Conservation (phyloP, 805 yeast genomes). For the Saccharomycopsis schoenii region DNA sequence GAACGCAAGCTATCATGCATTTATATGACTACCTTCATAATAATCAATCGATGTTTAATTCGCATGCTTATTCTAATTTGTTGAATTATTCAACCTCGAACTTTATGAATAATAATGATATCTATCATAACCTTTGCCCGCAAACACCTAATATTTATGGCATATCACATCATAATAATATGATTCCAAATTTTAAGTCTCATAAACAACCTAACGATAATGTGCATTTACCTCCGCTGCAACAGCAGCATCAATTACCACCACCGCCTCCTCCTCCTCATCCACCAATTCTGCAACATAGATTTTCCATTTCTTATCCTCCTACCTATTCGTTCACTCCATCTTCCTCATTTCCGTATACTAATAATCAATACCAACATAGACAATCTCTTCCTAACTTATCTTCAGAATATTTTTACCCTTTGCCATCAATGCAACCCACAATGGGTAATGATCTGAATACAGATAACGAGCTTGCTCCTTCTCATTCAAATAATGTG, state of each 20-base stretch:
- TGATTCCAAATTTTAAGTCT: not conserved
- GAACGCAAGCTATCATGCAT: slow-evolving; percentile 10
- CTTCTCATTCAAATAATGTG: not conserved
- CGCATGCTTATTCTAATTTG: slow-evolving; percentile 1
- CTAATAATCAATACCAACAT: slow-evolving; percentile 1
- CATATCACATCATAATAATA: not conserved
- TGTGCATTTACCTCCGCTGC: slow-evolving; percentile 3
- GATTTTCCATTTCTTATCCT: not conserved
- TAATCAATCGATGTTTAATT: not conserved
- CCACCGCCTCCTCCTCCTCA: not conserved
- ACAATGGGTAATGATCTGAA: not conserved
- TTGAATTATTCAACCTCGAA: not conserved
- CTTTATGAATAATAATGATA: not conserved
- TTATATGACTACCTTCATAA: slow-evolving; percentile 4
- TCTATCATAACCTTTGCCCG: not conserved
- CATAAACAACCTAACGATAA: not conserved
- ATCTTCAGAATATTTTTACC: not conserved
- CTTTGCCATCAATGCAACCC: slow-evolving; percentile 1
- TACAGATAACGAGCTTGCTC: not conserved
- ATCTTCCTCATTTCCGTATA: not conserved
- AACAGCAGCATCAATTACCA: not conserved
- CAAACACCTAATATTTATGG: not conserved
- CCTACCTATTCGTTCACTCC: not conserved
- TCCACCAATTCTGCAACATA: not conserved
- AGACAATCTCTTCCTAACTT: slow-evolving; percentile 3